These are phyloP conservation scores for Colletotrichum orchidophilum DNA, from an alignment of 2,329 filamentous ascomycete species.

Conservation along the genomic window DNA sequence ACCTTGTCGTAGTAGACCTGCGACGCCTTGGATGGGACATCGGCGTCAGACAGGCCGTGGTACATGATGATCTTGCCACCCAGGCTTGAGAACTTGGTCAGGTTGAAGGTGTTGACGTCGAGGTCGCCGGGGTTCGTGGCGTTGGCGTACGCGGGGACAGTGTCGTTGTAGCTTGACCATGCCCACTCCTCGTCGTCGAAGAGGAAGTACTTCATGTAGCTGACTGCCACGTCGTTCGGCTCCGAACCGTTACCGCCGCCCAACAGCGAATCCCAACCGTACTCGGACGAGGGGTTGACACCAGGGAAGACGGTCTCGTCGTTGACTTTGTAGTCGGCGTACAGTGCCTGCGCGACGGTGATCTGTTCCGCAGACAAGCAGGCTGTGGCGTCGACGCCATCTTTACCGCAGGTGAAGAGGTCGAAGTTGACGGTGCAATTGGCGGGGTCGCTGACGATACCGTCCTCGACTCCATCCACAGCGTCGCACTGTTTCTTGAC, in stretches of 20 bases:
- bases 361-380: slow-evolving; percentile 56
- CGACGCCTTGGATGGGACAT: slow-evolving; percentile 47
- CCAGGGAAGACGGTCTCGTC: slow-evolving; percentile 47
- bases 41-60: slow-evolving; percentile 51
- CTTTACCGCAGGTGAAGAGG: slow-evolving; percentile 48
- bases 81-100: slow-evolving; percentile 46
- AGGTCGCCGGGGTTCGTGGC: slow-evolving; percentile 47
- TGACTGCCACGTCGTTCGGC: slow-evolving; percentile 45
- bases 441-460: slow-evolving; percentile 57
- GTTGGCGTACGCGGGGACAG: slow-evolving; percentile 38
- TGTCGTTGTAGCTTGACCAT: slow-evolving; percentile 45
- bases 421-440: slow-evolving; percentile 56
- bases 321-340: slow-evolving; percentile 40
- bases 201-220: slow-evolving; percentile 48
- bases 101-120: slow-evolving; percentile 48
- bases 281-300: slow-evolving; percentile 58
- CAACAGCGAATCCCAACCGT: slow-evolving; percentile 43
- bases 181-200: slow-evolving; percentile 45
- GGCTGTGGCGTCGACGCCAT: slow-evolving; percentile 37
- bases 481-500: slow-evolving; percentile 60
- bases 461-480: slow-evolving; percentile 58
- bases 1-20: slow-evolving; percentile 48
- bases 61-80: slow-evolving; percentile 56
- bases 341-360: slow-evolving; percentile 40
- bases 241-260: slow-evolving; percentile 36